Conservation (phyloP, 176 grass and related monocot genomes). For the Zoysia japonica region DNA sequence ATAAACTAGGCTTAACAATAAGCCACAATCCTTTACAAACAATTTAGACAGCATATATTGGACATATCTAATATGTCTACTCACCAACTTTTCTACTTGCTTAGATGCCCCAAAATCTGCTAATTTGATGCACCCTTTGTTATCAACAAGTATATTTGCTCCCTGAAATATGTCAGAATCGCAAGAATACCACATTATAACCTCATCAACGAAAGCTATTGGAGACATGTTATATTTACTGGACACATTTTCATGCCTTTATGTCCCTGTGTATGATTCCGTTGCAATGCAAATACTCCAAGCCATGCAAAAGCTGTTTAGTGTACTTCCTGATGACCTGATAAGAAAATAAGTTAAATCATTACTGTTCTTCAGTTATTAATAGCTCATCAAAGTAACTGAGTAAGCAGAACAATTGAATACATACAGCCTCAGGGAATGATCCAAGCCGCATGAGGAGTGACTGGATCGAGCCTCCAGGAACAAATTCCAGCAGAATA, state of each 20-base stretch:
- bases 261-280: slow-evolving; percentile 98
- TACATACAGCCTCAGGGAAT: slow-evolving; percentile 83
- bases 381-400: not conserved
- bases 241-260: slow-evolving; percentile 51
- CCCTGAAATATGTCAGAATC: slow-evolving; percentile 55
- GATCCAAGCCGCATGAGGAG: slow-evolving; percentile 82
- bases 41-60: not conserved
- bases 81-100: slow-evolving; percentile 90
- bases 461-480: slow-evolving; percentile 90
- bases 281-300: slow-evolving; percentile 86
- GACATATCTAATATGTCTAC: not conserved
- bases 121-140: slow-evolving; percentile 93
- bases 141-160: slow-evolving; percentile 92
- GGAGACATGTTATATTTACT: not conserved
- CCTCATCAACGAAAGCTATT: slow-evolving; percentile 7
- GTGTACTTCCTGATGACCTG: slow-evolving; percentile 95
- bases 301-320: slow-evolving; percentile 78
- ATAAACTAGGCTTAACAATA: not conserved
- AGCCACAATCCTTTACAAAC: not conserved
- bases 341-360: slow-evolving; percentile 19
- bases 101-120: slow-evolving; percentile 98
- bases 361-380: not conserved
- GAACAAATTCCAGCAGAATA: slow-evolving; percentile 93
- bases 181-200: not conserved
- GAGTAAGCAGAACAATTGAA: not conserved